A percentile compares a stretch with the other conserved stretches of the same genome.
These are phyloP conservation scores for Starmerella sp. DNA, from an alignment of 805 yeast genomes.

Conservation along the genomic window DNA sequence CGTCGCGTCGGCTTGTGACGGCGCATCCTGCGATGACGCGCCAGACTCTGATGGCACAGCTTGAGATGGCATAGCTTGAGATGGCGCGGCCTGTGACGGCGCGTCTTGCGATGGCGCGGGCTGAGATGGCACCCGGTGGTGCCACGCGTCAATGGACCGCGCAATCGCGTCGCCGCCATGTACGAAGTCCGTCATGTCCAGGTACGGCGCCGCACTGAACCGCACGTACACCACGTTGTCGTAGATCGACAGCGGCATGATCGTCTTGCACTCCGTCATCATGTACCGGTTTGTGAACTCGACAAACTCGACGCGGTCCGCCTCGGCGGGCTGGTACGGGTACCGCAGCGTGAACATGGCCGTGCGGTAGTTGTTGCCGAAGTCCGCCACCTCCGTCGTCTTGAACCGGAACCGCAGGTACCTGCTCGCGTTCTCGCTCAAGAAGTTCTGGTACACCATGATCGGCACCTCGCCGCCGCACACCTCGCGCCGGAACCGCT, in stretches of 20 bases:
- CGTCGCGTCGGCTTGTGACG: too few species aligned
- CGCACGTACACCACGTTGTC: constrained; percentile 37
- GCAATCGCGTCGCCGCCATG: constrained; percentile 36
- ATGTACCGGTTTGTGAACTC: constrained; percentile 19
- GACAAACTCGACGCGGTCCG: constrained; percentile 20
- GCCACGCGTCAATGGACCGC: constrained; percentile 25
- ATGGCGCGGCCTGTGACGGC: too few species aligned
- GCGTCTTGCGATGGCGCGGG: too few species aligned
- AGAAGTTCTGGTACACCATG: constrained; percentile 35
- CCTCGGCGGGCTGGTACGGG: constrained; percentile 27
- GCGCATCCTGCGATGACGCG: too few species aligned
- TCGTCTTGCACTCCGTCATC: constrained; percentile 34
- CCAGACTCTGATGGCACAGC: too few species aligned
- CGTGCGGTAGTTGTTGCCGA: constrained; percentile 30
- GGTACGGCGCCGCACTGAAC: constrained; percentile 51
- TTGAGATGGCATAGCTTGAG: too few species aligned
- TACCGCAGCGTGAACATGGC: constrained; percentile 38
- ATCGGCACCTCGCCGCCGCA: constrained; percentile 55
- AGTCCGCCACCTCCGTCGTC: constrained; percentile 32
- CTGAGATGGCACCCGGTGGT: constrained; percentile 17
- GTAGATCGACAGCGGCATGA: constrained; percentile 38
- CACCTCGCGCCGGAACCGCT: constrained; percentile 40
- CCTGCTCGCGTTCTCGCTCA: constrained; percentile 38
- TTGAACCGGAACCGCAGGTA: constrained; percentile 35
- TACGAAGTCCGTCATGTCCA: constrained; percentile 44